phyloP scores from a whole-genome alignment of 768 basidiomycete genomes.

The Asterophora parasitica region DNA sequence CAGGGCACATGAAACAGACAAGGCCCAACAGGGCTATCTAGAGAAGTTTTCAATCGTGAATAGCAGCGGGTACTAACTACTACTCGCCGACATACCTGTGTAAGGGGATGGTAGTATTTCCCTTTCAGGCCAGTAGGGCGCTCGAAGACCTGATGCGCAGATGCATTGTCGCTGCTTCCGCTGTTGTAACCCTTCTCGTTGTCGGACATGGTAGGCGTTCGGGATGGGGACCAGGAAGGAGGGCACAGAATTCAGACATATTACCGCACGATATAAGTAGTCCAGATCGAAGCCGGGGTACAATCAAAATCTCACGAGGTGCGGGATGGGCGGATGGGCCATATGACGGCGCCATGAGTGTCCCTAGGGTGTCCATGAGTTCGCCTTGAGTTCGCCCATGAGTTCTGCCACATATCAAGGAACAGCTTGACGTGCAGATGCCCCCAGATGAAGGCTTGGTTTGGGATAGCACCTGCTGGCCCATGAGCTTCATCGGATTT shows the following conservation, averaged over 20 bases:
- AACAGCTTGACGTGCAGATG: slow-evolving; percentile 10
- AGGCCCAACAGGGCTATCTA: slow-evolving; percentile 59
- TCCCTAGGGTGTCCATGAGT: slow-evolving; percentile 5
- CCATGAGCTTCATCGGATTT: slow-evolving; percentile 1
- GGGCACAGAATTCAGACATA: slow-evolving; percentile 8
- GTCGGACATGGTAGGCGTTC: slow-evolving; percentile 14
- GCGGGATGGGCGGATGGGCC: slow-evolving; percentile 10
- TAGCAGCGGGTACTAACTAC: neutral
- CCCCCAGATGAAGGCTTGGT: neutral
- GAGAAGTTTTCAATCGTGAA: neutral
- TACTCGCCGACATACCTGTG: slow-evolving; percentile 15
- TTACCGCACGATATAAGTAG: slow-evolving; percentile 16
- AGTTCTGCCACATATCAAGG: neutral
- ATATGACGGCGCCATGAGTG: slow-evolving; percentile 13
- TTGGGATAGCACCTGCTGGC: neutral
- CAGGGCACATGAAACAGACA: slow-evolving; percentile 63
- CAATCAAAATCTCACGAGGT: slow-evolving; percentile 17
- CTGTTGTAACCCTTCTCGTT: slow-evolving; percentile 17
- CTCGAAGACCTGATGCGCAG: slow-evolving; percentile 15
- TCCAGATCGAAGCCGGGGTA: slow-evolving; percentile 8
- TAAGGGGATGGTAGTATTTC: slow-evolving; percentile 20
- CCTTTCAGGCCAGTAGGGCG: slow-evolving; percentile 20
- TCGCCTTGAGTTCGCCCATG: slow-evolving; percentile 2
- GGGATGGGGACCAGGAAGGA: slow-evolving; percentile 4
- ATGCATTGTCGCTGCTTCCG: slow-evolving; percentile 13